Conservation (phyloP, 164 flowering plant species). For the Aristolochia californica region DNA sequence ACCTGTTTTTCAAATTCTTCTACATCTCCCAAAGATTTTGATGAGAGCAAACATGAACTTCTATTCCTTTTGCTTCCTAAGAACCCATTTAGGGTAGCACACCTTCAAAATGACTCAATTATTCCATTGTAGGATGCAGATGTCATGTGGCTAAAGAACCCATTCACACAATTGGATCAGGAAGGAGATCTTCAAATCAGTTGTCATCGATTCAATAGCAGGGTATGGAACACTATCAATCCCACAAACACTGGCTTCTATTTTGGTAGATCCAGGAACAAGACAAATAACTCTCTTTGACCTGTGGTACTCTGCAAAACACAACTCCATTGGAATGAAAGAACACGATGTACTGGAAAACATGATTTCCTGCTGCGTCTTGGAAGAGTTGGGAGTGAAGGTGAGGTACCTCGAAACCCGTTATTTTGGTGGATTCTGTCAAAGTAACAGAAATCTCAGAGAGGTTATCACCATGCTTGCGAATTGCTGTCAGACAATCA, state of each 20-base stretch:
- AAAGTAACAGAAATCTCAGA: conserved; percentile 27
- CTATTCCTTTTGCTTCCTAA: too few relatives aligned
- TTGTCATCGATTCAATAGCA: conserved; percentile 32
- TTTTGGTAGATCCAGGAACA: conserved; percentile 43
- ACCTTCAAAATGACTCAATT: not conserved
- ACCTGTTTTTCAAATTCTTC: too few relatives aligned
- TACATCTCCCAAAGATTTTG: too few relatives aligned
- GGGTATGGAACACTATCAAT: conserved; percentile 18
- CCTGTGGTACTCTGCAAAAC: conserved; percentile 37
- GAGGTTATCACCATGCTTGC: conserved; percentile 52
- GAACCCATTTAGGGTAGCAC: too few relatives aligned
- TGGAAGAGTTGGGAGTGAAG: conserved; percentile 16
- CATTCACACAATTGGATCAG: conserved; percentile 23
- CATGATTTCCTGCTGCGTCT: conserved; percentile 18
- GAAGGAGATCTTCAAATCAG: conserved; percentile 52
- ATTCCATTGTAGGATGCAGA: conserved; percentile 47
- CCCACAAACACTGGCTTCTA: conserved; percentile 58
- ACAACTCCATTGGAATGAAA: conserved; percentile 40
- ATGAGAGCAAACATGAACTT: too few relatives aligned
- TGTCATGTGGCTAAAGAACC: conserved; percentile 60
- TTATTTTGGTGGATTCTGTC: conserved; percentile 59
- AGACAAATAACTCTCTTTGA: conserved; percentile 39
- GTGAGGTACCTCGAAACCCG: conserved; percentile 33
- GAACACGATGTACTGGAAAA: conserved; percentile 57
- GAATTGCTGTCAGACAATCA: conserved; percentile 54